Conservation (phyloP, 2,329 filamentous ascomycete genomes). For the Colletotrichum gigasporum region DNA sequence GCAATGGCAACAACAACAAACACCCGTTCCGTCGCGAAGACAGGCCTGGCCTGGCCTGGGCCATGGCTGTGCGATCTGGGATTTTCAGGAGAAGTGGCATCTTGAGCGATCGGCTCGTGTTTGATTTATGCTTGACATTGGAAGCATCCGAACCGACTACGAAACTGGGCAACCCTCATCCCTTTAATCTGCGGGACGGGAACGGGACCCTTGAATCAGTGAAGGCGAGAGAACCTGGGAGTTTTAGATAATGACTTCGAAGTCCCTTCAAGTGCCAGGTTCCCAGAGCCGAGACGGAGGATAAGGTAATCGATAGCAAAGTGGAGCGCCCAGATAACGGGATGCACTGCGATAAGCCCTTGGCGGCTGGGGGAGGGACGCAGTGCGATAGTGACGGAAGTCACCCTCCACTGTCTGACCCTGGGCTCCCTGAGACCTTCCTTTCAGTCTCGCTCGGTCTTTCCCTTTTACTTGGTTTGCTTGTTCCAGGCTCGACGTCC, state of each 20-base stretch:
- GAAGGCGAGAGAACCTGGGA: background rate
- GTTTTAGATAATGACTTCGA: too few species aligned
- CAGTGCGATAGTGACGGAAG: background rate
- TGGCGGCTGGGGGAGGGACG: slow-evolving; percentile 13
- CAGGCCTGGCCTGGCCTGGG: slow-evolving; percentile 10
- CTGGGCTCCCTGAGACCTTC: background rate
- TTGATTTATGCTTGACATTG: slow-evolving; percentile 27
- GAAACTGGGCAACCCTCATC: slow-evolving; percentile 14
- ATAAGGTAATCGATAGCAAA: slow-evolving; percentile 4
- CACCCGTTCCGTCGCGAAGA: too few species aligned
- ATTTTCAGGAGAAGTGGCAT: slow-evolving; percentile 8
- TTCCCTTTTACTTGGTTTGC: background rate
- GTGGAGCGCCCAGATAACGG: slow-evolving; percentile 8
- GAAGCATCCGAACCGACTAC: slow-evolving; percentile 24
- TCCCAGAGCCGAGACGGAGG: too few species aligned
- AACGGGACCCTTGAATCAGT: slow-evolving; percentile 16
- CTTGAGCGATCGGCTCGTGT: slow-evolving; percentile 18
- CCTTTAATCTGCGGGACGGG: slow-evolving; percentile 18
- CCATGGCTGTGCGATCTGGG: slow-evolving; percentile 8
- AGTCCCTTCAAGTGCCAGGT: too few species aligned
- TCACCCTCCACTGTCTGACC: background rate
- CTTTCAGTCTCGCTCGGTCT: background rate
- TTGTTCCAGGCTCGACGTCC: too few species aligned
- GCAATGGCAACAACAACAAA: slow-evolving; percentile 11
- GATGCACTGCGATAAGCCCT: slow-evolving; percentile 23